A percentile compares a stretch with the other conserved stretches of the same genome.
Conservation (phyloP, 2,329 filamentous ascomycete species). For the Pseudogymnoascus sp. region DNA sequence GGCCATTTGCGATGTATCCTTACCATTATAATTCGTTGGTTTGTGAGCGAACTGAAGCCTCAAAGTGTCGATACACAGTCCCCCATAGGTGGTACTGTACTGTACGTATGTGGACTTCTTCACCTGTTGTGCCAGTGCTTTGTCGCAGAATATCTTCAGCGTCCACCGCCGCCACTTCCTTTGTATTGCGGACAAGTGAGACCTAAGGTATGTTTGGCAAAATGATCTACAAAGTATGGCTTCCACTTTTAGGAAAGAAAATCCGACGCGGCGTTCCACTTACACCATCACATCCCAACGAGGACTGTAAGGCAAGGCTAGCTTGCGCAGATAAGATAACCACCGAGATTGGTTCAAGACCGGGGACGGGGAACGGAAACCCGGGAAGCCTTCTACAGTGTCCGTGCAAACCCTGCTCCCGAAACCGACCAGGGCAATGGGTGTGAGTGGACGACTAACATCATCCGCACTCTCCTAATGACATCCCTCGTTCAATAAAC, state of each 20-base stretch:
- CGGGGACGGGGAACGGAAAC: background rate
- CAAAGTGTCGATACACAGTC: background rate
- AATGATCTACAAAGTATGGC: background rate
- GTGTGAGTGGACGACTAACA: background rate
- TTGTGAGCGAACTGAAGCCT: background rate
- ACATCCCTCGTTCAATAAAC: background rate
- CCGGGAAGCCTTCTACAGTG: background rate
- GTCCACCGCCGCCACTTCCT: background rate
- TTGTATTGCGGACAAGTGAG: background rate
- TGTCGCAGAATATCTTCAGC: background rate
- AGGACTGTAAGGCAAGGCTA: background rate
- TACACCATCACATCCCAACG: background rate
- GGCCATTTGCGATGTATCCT: background rate
- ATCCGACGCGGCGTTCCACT: background rate
- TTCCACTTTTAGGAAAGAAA: background rate
- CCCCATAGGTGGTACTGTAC: background rate
- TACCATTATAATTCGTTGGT: background rate
- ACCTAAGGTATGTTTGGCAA: background rate
- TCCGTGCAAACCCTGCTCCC: background rate
- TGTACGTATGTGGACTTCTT: background rate
- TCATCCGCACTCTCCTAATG: background rate
- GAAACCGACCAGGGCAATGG: background rate
- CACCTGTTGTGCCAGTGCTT: background rate
- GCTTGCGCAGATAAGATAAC: background rate
- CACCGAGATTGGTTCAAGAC: background rate